These are phyloP conservation scores for Mucor indicus DNA, from an alignment of 371 early-diverging fungal genomes.

Conservation along the genomic window DNA sequence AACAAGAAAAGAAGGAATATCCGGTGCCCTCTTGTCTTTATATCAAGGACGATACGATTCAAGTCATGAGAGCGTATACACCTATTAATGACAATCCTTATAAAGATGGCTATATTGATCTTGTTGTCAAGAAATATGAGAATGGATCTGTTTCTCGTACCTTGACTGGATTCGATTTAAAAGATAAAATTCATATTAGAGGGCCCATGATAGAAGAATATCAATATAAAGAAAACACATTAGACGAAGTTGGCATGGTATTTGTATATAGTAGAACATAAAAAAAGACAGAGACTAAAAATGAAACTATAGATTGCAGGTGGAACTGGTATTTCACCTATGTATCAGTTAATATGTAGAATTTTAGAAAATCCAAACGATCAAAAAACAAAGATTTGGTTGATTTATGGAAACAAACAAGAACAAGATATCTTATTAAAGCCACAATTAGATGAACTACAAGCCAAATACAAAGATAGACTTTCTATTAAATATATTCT, in stretches of 20 bases:
- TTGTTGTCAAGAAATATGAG: conserved; percentile 60
- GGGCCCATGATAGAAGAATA: conserved; percentile 61
- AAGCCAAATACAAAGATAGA: conserved; percentile 20
- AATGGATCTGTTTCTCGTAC: conserved; percentile 55
- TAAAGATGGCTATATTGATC: conserved; percentile 50
- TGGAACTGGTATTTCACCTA: conserved; percentile 95
- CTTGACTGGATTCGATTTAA: conserved; percentile 30
- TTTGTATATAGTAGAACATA: neutral
- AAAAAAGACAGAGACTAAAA: neutral
- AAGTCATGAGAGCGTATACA: conserved; percentile 66
- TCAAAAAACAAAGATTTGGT: conserved; percentile 34
- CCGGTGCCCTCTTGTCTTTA: conserved; percentile 54
- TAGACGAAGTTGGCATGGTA: conserved; percentile 63
- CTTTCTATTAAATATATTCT: conserved; percentile 38
- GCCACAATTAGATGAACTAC: conserved; percentile 36
- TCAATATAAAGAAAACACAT: conserved; percentile 34
- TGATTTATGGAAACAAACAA: conserved; percentile 53
- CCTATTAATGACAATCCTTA: conserved; percentile 51
- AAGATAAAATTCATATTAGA: conserved; percentile 51
- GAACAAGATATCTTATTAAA: conserved; percentile 51
- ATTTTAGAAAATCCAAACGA: conserved; percentile 29
- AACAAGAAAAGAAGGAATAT: conserved; percentile 16
- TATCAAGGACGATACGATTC: conserved; percentile 66
- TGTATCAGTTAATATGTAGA: conserved; percentile 49
- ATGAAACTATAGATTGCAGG: conserved; percentile 48